Percentiles rank a stretch among this genome's conserved stretches.
phyloP scores from a whole-genome alignment of 1,284 basidiomycete species.

The Takashimella tepidaria region DNA sequence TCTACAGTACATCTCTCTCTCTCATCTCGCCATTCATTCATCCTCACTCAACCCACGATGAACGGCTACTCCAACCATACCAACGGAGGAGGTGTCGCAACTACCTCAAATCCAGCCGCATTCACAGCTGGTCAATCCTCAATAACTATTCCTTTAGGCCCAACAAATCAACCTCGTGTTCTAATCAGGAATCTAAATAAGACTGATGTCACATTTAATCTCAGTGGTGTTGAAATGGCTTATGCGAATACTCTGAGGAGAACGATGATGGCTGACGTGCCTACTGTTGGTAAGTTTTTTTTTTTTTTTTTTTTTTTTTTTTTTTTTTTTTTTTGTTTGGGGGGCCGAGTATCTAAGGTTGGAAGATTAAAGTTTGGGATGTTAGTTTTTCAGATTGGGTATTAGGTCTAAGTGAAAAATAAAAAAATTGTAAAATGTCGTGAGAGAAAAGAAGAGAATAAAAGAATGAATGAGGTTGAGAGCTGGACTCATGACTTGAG shows the following conservation, averaged over 20 bases:
- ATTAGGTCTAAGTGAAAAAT: background rate
- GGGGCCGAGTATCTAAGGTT: too few relatives aligned
- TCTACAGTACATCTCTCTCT: background rate
- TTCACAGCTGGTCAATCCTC: background rate
- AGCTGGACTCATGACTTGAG: too few relatives aligned
- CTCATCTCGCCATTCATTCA: background rate
- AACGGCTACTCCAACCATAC: constrained; percentile 1
- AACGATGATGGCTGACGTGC: constrained; percentile 91
- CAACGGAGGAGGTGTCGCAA: background rate
- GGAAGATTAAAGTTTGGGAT: background rate
- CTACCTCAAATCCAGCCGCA: background rate
- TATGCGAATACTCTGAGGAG: constrained; percentile 84
- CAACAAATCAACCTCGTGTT: constrained; percentile 39
- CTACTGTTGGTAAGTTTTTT: constrained; percentile 72
- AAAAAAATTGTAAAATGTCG: background rate
- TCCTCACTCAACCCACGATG: background rate
- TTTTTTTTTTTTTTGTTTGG: too few relatives aligned
- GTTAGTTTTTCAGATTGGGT: too few relatives aligned
- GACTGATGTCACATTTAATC: constrained; percentile 77
- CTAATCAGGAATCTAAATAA: constrained; percentile 54
- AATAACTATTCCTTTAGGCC: constrained; percentile 26
- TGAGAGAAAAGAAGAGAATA: too few relatives aligned
- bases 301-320: too few relatives aligned
- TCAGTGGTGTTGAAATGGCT: constrained; percentile 90
- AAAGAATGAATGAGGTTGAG: too few relatives aligned